Base-by-base conservation (phyloP, 2,329 filamentous ascomycete species). In the Ceratocystis albifundus region DNA sequence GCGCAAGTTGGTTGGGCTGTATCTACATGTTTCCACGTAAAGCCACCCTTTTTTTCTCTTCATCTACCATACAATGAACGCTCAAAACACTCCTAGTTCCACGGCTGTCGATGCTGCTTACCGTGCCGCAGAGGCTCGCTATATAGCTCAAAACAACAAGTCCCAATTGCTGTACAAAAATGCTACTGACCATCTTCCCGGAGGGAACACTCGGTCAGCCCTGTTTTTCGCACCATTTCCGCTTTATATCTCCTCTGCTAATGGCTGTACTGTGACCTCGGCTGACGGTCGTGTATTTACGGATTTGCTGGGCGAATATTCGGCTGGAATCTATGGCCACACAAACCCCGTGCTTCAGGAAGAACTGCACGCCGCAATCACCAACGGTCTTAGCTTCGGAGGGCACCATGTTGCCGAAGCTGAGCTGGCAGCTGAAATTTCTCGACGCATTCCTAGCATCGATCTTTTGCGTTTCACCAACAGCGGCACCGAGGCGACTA, bases 271-370 rank as follows among this genome's bases (percentile, higher is more conserved):
- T 28, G 70, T 80, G 5, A 75, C 71, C 2, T 78, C 77, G 1
- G 76, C 76, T 50, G 79, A 80, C 62, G 77, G 73, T 6, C 72
- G 75, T 22, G 73, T 70, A 72, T 75, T 86, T 71, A 75, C 79
- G 15, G 85, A 89, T 70, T 76, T 88, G 6, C 76, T 85, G 0
- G 80, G 81, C 44, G 86, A 88, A 72, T 83, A 83, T 70, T 84
- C 83, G 0, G 86, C 86, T 1, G 84, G 82, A 1, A 76, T 89
- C 12, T 88, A 83, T 71, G 86, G 86, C 0, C 86, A 89, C 74
- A 85, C 82, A 0, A 78, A 87, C 65, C 79, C 81, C 0, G 70
- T 75, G 1, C 82, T 89, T 65, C 72, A 77, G 2, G 70, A 74
- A 0, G 78, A 84, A 0, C 75, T 88, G 28, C 67, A 73, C 10